phyloP scores from a whole-genome alignment of 257 asterid genomes.

The Gentiana straminea region DNA sequence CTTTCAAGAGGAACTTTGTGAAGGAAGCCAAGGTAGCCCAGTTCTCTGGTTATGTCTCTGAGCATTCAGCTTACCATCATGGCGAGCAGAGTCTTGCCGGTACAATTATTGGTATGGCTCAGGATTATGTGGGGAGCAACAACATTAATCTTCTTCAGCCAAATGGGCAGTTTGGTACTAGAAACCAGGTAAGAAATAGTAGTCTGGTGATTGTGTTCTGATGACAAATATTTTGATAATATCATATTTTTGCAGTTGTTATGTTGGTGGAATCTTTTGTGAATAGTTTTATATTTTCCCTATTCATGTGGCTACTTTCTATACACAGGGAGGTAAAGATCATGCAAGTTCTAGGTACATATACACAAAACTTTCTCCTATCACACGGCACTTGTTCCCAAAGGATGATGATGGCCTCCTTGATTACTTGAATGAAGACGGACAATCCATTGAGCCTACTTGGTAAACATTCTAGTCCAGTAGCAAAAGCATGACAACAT shows the following conservation, averaged over 20 bases:
- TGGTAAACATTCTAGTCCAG: conserved; percentile 38
- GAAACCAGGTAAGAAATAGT: conserved; percentile 52
- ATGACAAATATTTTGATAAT: neutral
- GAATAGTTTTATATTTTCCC: neutral
- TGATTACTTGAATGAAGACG: conserved; percentile 82
- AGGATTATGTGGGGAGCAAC: conserved; percentile 87
- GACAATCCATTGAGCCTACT: conserved; percentile 82
- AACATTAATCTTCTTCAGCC: conserved; percentile 83
- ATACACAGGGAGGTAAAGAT: conserved; percentile 88
- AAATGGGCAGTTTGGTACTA: conserved; percentile 94
- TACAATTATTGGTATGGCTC: conserved; percentile 98
- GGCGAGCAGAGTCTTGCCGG: conserved; percentile 95
- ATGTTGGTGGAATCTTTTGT: neutral
- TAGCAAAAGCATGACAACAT: too few species aligned
- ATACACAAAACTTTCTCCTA: conserved; percentile 56
- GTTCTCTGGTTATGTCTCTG: conserved; percentile 94
- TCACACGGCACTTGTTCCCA: conserved; percentile 69
- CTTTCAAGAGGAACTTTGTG: conserved; percentile 78
- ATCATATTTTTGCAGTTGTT: neutral
- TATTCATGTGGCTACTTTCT: conserved; percentile 5
- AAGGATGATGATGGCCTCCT: conserved; percentile 82
- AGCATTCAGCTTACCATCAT: conserved; percentile 97
- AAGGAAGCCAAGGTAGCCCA: conserved; percentile 91
- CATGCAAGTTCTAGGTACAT: conserved; percentile 94
- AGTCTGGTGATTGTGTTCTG: neutral